Evolutionary conservation across 495 filamentous ascomycete genomes (phyloP).

Genomic region (Sabuloglossum arenarium): DNA sequence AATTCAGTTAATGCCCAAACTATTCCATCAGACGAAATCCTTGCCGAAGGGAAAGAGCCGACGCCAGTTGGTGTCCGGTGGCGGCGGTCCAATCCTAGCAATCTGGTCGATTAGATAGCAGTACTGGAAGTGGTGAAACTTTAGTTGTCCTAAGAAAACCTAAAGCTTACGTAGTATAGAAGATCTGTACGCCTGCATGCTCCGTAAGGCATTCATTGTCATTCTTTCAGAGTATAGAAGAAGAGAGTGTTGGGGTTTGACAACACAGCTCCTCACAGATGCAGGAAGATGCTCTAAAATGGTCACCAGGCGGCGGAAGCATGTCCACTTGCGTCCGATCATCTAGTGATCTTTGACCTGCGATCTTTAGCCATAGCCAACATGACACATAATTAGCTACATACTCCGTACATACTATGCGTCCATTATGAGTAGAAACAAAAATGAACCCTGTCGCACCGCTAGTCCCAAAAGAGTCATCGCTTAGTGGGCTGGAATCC

Average conservation of each 20-base stretch:
- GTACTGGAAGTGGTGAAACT: background rate
- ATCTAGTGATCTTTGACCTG: background rate
- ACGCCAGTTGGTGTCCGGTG: background rate
- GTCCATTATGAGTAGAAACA: background rate
- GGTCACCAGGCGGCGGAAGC: conserved; percentile 2
- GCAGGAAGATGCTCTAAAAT: background rate
- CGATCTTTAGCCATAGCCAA: background rate
- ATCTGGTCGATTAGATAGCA: background rate
- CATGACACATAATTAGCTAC: background rate
- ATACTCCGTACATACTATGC: too few relatives aligned
- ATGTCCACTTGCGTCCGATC: background rate
- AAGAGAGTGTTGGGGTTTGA: background rate
- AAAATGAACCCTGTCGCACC: background rate
- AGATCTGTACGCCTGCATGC: background rate
- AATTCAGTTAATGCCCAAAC: background rate
- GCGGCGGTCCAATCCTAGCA: background rate
- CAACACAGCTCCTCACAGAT: background rate
- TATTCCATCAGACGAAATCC: background rate
- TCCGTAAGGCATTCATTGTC: background rate
- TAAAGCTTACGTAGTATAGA: background rate
- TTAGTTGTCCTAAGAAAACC: background rate
- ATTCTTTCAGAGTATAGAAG: background rate
- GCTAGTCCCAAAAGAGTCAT: background rate
- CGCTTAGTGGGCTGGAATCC: background rate
- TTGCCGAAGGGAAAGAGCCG: background rate